Base-by-base conservation (phyloP, 2,329 filamentous ascomycete species). In the Neonectria neomacrospora region DNA sequence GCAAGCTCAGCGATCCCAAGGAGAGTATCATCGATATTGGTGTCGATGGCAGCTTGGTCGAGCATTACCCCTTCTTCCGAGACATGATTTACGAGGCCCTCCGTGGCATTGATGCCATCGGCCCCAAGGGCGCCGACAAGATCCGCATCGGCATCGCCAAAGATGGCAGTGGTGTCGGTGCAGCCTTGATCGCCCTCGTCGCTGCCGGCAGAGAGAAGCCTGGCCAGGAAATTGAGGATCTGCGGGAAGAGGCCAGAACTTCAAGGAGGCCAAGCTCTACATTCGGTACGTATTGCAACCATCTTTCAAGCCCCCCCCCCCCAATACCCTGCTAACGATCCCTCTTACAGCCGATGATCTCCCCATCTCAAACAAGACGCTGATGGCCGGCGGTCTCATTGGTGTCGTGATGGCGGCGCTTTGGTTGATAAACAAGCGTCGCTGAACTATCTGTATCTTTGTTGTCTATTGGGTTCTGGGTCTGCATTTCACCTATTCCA, bases 141-240 rank as follows among this genome's bases (percentile, higher is more conserved):
- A 92, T 99, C 68, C 87, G 93, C 61, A 97, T 99, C 74, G 96
- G 95, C 22, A 96, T 98, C 74, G 96, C 96, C 66, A 97, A 97
- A 84, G 96, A 99, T 77, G 96, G 96, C 51, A 96, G 92, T 67
- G 96, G 80, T 63, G 80, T 81, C 22, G 96, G 96, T 56, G 96
- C 96, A 3, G 96, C 96, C 42, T 82, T 99, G 72, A 98, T 98
- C 79, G 96, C 96, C 54, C 86, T 97, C 54, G 92, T 97, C 28
- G 95, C 95, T 1, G 91, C 91, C 2, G 82, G 85, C 74, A 88
- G 85, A 82, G 85, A 88, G 78, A 85, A 85, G 79, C 76, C 77
- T 11, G 75, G 73, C 3, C 82, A 85, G 58, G 80, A 80, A 67
- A 66, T 85, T 54, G 74, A 73, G 42, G 77, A 81, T 62, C 65